Base-by-base conservation (phyloP, 192 early-diverging fungal species). In the Pilobolus umbonatus region DNA sequence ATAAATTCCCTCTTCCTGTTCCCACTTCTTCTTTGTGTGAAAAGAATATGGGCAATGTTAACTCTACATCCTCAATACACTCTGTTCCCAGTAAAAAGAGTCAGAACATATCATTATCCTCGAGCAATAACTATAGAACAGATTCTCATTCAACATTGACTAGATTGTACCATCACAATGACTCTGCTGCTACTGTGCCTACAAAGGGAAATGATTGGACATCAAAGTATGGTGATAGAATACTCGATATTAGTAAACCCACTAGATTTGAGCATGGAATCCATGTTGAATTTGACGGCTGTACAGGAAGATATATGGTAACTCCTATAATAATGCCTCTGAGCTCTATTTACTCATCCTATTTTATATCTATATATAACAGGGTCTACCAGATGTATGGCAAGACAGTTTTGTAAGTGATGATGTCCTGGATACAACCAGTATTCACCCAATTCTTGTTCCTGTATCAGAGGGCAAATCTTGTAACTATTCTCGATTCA, bases 261-360 rank as follows among this genome's bases (percentile, higher is more conserved):
- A 80, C 79, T 2, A 71, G 75, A 51, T 71, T 80, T 45, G 79
- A 80, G 40, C 79, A 80, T 55, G 79, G 79, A 3, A 77, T 80
- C 46, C 79, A 80, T 63, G 79, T 80, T 17, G 79, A 77, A 42
- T 80, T 71, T 51, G 70, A 80, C 53, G 51, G 51, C 9, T 60
- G 73, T 30, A 69, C 64, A 32, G 73, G 76, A 25, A 77, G 74
- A 51, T 80, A 72, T 39, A 74, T 80, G n/a, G n/a, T n/a, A n/a
- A n/a, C n/a, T n/a, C n/a, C n/a, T n/a, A n/a, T n/a, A n/a, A n/a
- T n/a, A n/a, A n/a, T 32, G 35, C 10, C 3, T 0, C 46, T 22
- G 10, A 10, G 6, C 47, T 39, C 21, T n/a, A 2, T 35, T 46
- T 36, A n/a, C 44, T 50, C 10, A 30, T 39, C 10, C 30, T 24